Evolutionary conservation across 1,284 basidiomycete species (phyloP).

Genomic region (Flammula alnicola): DNA sequence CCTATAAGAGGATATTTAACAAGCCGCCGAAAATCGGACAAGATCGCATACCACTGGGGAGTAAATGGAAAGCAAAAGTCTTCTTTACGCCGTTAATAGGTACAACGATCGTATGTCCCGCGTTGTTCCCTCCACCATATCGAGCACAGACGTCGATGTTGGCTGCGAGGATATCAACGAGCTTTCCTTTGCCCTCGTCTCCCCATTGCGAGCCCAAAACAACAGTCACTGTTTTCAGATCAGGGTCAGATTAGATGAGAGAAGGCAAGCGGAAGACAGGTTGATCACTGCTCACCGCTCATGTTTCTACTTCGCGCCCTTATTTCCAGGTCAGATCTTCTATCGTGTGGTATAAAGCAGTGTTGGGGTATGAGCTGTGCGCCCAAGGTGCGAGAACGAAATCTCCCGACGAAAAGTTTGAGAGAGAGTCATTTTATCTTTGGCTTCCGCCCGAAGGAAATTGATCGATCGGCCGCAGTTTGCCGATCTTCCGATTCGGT

Average conservation of each 20-base stretch:
- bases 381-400: conserved; percentile 8
- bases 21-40: conserved; percentile 5
- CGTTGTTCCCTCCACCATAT: conserved; percentile 98
- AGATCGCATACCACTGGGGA: conserved; percentile 82
- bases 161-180: conserved; percentile 90
- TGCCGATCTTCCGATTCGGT: conserved; percentile 17
- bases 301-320: conserved; percentile 12
- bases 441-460: conserved; percentile 12
- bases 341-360: background rate
- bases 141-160: conserved; percentile 93
- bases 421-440: conserved; percentile 25
- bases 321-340: background rate
- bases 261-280: too few relatives aligned
- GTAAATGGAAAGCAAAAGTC: conserved; percentile 94
- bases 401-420: conserved; percentile 9
- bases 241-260: conserved; percentile 24
- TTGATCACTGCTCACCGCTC: conserved; percentile 23
- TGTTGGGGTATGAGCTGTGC: background rate
- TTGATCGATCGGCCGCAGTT: conserved; percentile 23
- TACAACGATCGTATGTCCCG: conserved; percentile 97
- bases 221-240: conserved; percentile 59
- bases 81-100: conserved; percentile 74
- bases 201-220: conserved; percentile 94
- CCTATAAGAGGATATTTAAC: conserved; percentile 49
- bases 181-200: conserved; percentile 95